Conservation (phyloP, 2,329 filamentous ascomycete species). For the Paradendryphiella salina region DNA sequence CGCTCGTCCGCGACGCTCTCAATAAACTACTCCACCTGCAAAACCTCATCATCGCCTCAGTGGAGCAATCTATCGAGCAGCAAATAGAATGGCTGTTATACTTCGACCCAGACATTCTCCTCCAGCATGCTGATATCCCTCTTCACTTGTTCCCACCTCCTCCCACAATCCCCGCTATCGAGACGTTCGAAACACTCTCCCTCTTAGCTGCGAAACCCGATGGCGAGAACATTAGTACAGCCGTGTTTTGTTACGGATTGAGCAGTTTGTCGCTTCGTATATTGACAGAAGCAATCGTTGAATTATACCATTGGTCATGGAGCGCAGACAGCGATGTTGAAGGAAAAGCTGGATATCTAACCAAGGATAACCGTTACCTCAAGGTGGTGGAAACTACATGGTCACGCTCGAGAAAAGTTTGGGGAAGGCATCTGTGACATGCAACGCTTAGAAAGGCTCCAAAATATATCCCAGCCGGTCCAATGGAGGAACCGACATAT, state of each 20-base stretch:
- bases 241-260: slow-evolving; percentile 28
- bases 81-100: slow-evolving; percentile 37
- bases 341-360: not conserved
- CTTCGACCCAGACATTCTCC: slow-evolving; percentile 21
- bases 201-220: slow-evolving; percentile 30
- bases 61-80: slow-evolving; percentile 14
- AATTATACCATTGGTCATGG: slow-evolving; percentile 35
- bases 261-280: slow-evolving; percentile 14
- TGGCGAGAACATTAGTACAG: slow-evolving; percentile 28
- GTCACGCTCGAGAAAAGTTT: too few relatives aligned
- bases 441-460: too few relatives aligned
- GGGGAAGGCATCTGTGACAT: too few relatives aligned
- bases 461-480: too few relatives aligned
- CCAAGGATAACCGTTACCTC: too few relatives aligned
- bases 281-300: slow-evolving; percentile 29
- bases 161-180: not conserved
- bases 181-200: slow-evolving; percentile 25
- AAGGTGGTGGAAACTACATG: too few relatives aligned
- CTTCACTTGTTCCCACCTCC: slow-evolving; percentile 42
- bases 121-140: slow-evolving; percentile 38
- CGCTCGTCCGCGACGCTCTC: slow-evolving; percentile 42
- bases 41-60: slow-evolving; percentile 29
- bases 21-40: slow-evolving; percentile 43
- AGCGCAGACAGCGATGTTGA: not conserved
- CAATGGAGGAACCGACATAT: too few relatives aligned